These are phyloP conservation scores for Cyamopsis tetragonoloba DNA, from an alignment of 306 rosid species.

Conservation along the genomic window DNA sequence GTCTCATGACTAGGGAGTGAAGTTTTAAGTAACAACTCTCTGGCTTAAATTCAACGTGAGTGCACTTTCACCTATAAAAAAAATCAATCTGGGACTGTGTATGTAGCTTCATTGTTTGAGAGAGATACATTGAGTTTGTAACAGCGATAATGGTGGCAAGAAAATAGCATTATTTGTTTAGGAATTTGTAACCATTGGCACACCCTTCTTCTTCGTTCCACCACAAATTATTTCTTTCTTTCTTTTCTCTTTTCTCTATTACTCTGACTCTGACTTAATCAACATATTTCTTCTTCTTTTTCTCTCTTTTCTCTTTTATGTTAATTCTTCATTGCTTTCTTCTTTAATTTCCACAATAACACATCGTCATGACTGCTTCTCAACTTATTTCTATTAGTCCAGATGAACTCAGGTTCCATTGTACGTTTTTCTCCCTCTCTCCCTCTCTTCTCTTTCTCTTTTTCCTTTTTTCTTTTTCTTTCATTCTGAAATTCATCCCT, in stretches of 20 bases:
- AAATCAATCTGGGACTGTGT: too few relatives aligned
- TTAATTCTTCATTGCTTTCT: too few relatives aligned
- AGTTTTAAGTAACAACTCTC: too few relatives aligned
- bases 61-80: too few relatives aligned
- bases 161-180: conserved; percentile 16
- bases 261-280: background rate
- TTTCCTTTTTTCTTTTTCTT: background rate
- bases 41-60: too few relatives aligned
- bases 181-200: conserved; percentile 30
- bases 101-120: too few relatives aligned
- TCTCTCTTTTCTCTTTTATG: background rate
- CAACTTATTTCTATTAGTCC: conserved; percentile 59
- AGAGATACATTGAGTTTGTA: too few relatives aligned
- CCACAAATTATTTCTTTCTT: conserved; percentile 26
- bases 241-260: background rate
- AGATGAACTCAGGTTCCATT: conserved; percentile 76
- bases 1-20: too few relatives aligned
- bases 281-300: background rate
- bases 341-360: too few relatives aligned
- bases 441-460: background rate
- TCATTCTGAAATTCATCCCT: background rate
- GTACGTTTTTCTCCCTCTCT: conserved; percentile 47
- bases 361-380: conserved; percentile 60
- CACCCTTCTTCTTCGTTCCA: conserved; percentile 36
- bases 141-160: conserved; percentile 34